Base-by-base conservation (phyloP, 106 monocot genomes). In the Chionographis japonica region DNA sequence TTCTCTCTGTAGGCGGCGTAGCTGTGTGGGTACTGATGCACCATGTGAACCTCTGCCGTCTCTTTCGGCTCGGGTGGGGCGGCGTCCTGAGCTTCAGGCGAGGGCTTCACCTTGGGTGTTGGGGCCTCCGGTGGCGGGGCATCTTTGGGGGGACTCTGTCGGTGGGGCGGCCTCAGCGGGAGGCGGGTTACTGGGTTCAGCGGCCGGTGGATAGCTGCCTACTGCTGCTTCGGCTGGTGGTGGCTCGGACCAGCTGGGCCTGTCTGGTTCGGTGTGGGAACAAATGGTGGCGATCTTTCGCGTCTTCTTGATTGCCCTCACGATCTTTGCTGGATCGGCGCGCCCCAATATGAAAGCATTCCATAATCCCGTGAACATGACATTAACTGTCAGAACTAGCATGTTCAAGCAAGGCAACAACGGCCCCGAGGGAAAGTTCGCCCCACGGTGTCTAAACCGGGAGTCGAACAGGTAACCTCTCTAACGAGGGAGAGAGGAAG, bases 291-390 rank as follows among this genome's bases (percentile, higher is more conserved):
- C 81, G 2, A 65, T 60, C 72, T 85, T 89, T 52, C 77, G 63
- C 4, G 77, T 77, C 67, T 83, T 89, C 79, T 80, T 89, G 76
- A 89, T 77, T 13, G 80, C 85, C 64, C 78, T 82, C 8, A 82
- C 59, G 4, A 89, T 74, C 49, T 63, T 72, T 13, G 85, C 89
- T 2, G 82, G 89, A 37, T 70, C 72, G 3, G 81, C 80, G 41
- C 65, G 65, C 57, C 85, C 89, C 15, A 85, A 72, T n/a, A n/a
- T 0, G 27, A 27, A 27, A 27, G 1, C 27, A 27, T 27, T 27
- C 27, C 1, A 27, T 27, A 27, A 27, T 27, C 27, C 27, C 27
- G 27, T 27, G 27, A 27, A 27, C 27, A 1, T 27, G 27, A 27
- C 27, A 27, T 27, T 1, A 27, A 27, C 27, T 1, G 27, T 27